Base-by-base conservation (phyloP, 2,329 filamentous ascomycete species). In the Ophiosphaerella narmari region DNA sequence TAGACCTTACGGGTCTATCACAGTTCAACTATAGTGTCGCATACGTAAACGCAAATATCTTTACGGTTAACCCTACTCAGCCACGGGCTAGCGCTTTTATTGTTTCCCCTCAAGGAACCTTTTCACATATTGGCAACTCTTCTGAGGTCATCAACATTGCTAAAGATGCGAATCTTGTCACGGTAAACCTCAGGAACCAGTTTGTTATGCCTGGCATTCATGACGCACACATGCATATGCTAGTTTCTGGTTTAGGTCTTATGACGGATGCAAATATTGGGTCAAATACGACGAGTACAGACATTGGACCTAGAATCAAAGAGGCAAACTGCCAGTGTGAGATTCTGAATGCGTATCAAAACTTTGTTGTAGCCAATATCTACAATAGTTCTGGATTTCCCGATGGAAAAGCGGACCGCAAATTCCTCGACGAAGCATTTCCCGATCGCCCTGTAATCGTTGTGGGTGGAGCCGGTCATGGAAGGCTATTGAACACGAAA, bases 181-280 rank as follows among this genome's bases (percentile, higher is more conserved):
- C 54, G 5, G 61, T 63, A 26, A 62, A 74, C 39, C 52, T 73
- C 1, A 52, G 57, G 21, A 57, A 53, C n/a, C 48, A 54, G 9
- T 73, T 73, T 39, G 55, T 67, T 7, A 73, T 74, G 71, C 71
- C 71, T 1, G 71, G 71, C 1, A 70, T 74, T 29, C 71, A 74
- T 46, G 71, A 73, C 48, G 69, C 70, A 2, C 71, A 74, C 47
- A 65, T 62, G 49, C 70, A 73, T 45, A 52, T 73, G 4, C 52
- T 73, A 4, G 49, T 54, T 8, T 65, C 66, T 11, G 66, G 66
- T 2, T 50, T 71, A 4, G 56, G 54, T 12, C 58, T 64, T 12
- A 60, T 62, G 1, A 67, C 62, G 12, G 61, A 65, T 34, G 58
- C 62, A 3, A 54, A 57, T 12, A 61, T 72, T n/a, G 62, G 57